These are phyloP conservation scores for Ziziphus jujuba DNA, from an alignment of 306 rosid genomes.

Conservation along the genomic window DNA sequence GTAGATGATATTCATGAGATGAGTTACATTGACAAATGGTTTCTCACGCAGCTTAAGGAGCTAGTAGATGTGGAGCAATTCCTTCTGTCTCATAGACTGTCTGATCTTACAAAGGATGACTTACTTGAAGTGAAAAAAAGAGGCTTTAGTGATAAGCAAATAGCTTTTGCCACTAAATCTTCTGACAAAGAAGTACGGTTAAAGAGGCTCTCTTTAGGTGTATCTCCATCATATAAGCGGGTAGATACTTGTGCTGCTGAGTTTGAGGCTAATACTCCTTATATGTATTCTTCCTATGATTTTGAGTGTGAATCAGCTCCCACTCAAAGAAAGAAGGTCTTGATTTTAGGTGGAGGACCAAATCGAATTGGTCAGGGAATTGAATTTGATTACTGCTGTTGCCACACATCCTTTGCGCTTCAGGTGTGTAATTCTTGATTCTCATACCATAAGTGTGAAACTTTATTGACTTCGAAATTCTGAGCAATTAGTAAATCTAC, in stretches of 20 bases:
- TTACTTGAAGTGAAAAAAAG: conserved; percentile 85
- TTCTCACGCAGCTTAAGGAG: conserved; percentile 84
- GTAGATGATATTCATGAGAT: conserved; percentile 77
- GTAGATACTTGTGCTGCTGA: conserved; percentile 99
- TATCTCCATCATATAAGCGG: conserved; percentile 78
- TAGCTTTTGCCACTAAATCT: conserved; percentile 88
- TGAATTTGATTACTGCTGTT: conserved; percentile 98
- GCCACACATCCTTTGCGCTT: conserved; percentile 91
- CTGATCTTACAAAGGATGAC: conserved; percentile 67
- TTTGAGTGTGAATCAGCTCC: conserved; percentile 94
- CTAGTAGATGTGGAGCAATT: conserved; percentile 81
- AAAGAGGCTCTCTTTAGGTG: conserved; percentile 67
- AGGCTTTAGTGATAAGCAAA: conserved; percentile 96
- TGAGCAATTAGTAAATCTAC: neutral
- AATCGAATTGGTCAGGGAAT: conserved; percentile 99
- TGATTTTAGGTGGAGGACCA: conserved; percentile 97
- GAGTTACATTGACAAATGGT: conserved; percentile 87
- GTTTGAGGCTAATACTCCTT: conserved; percentile 98
- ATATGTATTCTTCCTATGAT: conserved; percentile 98
- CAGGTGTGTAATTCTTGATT: conserved; percentile 53
- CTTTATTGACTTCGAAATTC: too few species aligned
- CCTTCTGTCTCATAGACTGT: conserved; percentile 52
- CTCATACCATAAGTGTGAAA: neutral
- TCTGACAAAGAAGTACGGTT: conserved; percentile 71
- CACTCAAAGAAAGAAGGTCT: conserved; percentile 74